Percentiles rank a stretch among this genome's conserved stretches.
Conservation (phyloP, 2,329 filamentous ascomycete species). For the Epichloe gansuensis region DNA sequence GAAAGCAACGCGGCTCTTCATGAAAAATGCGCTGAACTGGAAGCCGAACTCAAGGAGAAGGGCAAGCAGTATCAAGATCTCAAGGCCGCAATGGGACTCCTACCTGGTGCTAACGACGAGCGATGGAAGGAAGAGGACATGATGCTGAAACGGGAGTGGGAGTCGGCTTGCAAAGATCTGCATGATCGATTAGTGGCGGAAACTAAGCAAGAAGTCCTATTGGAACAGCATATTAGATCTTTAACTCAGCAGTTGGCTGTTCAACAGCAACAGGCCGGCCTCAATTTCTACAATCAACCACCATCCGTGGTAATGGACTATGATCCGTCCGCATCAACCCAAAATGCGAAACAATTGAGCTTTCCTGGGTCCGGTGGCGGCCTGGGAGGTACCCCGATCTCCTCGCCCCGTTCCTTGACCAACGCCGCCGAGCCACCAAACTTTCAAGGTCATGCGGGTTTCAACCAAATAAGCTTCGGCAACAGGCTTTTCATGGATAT, state of each 20-base stretch:
- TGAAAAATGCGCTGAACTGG: slow-evolving; percentile 49
- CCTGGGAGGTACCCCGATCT: slow-evolving; percentile 1
- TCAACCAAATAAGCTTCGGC: slow-evolving; percentile 38
- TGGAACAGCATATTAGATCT: slow-evolving; percentile 33
- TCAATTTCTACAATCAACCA: slow-evolving; percentile 32
- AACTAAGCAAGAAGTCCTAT: slow-evolving; percentile 31
- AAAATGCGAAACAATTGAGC: slow-evolving; percentile 33
- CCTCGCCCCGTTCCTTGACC: slow-evolving; percentile 2
- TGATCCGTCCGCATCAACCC: slow-evolving; percentile 26
- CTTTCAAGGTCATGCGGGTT: slow-evolving; percentile 39
- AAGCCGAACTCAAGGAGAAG: slow-evolving; percentile 57
- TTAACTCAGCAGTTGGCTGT: slow-evolving; percentile 34
- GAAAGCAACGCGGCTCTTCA: slow-evolving; percentile 48
- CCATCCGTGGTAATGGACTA: slow-evolving; percentile 35
- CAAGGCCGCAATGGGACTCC: slow-evolving; percentile 55
- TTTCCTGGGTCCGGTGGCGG: slow-evolving; percentile 3
- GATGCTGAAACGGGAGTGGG: slow-evolving; percentile 43
- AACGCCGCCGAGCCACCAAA: slow-evolving; percentile 26
- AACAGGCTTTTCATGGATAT: slow-evolving; percentile 40
- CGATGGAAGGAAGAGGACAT: slow-evolving; percentile 38
- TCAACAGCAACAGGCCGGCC: slow-evolving; percentile 27
- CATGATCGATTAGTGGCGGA: slow-evolving; percentile 36
- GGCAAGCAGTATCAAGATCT: slow-evolving; percentile 59
- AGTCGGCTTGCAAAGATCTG: slow-evolving; percentile 37
- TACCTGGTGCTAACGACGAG: slow-evolving; percentile 48